phyloP scores from a whole-genome alignment of 306 rosid species.

The Fragaria ananassa region DNA sequence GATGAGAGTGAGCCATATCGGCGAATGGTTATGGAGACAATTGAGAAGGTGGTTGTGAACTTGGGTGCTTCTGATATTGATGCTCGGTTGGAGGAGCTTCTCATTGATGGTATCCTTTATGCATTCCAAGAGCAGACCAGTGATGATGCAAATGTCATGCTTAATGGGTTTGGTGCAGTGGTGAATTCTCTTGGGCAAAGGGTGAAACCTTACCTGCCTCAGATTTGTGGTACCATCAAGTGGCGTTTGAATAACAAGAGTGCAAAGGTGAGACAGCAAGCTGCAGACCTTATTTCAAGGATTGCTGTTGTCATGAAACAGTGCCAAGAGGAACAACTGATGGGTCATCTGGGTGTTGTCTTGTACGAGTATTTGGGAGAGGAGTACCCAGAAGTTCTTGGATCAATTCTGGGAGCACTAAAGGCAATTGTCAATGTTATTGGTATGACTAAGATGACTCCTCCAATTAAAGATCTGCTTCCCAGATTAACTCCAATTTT shows the following conservation, averaged over 20 bases:
- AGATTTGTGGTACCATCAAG: conserved; percentile 96
- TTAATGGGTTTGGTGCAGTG: conserved; percentile 92
- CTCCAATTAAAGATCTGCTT: conserved; percentile 92
- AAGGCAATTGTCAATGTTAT: conserved; percentile 96
- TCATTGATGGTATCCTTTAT: conserved; percentile 91
- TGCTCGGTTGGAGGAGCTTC: conserved; percentile 87
- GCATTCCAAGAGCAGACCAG: conserved; percentile 99
- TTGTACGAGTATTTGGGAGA: conserved; percentile 93
- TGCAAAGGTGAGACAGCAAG: conserved; percentile 95
- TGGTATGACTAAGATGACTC: conserved; percentile 99
- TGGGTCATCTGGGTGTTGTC: conserved; percentile 99
- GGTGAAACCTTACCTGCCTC: conserved; percentile 90
- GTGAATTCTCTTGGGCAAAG: conserved; percentile 95
- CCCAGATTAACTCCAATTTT: conserved; percentile 92
- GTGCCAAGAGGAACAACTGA: conserved; percentile 92
- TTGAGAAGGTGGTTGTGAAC: conserved; percentile 92
- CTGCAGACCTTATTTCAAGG: conserved; percentile 92
- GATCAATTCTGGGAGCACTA: conserved; percentile 90
- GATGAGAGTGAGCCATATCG: conserved; percentile 98
- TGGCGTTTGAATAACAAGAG: conserved; percentile 97
- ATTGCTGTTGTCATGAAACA: conserved; percentile 97
- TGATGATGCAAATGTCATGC: conserved; percentile 97
- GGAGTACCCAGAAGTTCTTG: conserved; percentile 93
- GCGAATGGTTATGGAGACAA: conserved; percentile 98
- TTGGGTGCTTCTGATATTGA: conserved; percentile 88